These are phyloP conservation scores for Lentinus tigrinus DNA, from an alignment of 768 basidiomycete genomes.

Conservation along the genomic window DNA sequence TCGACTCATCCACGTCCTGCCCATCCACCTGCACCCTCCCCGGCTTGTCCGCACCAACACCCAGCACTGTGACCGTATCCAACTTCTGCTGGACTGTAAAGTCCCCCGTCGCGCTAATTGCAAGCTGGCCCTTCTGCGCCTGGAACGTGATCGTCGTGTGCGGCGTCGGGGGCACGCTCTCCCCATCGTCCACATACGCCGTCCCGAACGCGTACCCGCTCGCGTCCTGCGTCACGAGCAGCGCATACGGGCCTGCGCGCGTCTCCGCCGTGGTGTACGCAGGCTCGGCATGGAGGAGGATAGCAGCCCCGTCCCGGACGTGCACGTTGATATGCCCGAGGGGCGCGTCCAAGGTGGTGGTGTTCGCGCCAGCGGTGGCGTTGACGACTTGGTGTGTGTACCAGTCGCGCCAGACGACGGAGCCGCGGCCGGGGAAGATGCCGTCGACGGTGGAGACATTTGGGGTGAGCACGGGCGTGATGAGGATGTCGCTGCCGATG, in stretches of 20 bases:
- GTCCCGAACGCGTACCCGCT: conserved; percentile 54
- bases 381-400: conserved; percentile 62
- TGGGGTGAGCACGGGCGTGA: conserved; percentile 72
- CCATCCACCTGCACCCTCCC: conserved; percentile 33
- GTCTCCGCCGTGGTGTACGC: conserved; percentile 72
- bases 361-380: conserved; percentile 37
- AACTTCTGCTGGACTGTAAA: conserved; percentile 50
- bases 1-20: not conserved
- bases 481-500: conserved; percentile 66
- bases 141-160: conserved; percentile 48
- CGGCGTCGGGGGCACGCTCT: conserved; percentile 56
- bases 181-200: conserved; percentile 72
- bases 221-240: conserved; percentile 55
- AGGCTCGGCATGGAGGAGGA: conserved; percentile 62
- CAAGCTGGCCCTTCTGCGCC: conserved; percentile 35
- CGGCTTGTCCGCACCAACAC: conserved; percentile 39
- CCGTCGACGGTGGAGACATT: conserved; percentile 66
- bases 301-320: conserved; percentile 63
- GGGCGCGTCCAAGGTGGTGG: conserved; percentile 61
- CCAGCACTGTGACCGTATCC: conserved; percentile 56
- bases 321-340: conserved; percentile 77
- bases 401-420: conserved; percentile 69
- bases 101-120: conserved; percentile 36
- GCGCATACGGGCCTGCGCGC: conserved; percentile 54
- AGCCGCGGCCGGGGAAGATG: conserved; percentile 62